Conservation (phyloP, 129 eudicot species). For the Tanacetum coccineum region DNA sequence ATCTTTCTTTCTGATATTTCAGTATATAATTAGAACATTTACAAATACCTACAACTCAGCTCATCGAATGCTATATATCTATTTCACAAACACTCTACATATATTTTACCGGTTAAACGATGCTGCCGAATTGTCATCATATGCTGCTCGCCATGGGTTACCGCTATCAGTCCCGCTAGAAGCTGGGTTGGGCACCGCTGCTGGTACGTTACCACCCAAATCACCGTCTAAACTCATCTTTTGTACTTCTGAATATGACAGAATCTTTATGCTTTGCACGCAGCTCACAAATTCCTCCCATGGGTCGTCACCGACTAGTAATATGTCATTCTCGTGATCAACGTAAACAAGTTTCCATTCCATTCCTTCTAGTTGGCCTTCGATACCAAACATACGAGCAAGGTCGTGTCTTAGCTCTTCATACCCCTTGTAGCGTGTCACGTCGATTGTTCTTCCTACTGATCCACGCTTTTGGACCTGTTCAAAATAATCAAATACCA, state of each 20-base stretch:
- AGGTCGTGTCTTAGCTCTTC: conserved; percentile 89
- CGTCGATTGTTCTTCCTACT: conserved; percentile 93
- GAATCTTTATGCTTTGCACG: conserved; percentile 95
- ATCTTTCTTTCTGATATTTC: conserved; percentile 6
- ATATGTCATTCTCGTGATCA: conserved; percentile 88
- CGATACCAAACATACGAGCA: conserved; percentile 91
- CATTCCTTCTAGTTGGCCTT: conserved; percentile 76
- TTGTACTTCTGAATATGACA: conserved; percentile 83
- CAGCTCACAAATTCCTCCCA: conserved; percentile 99
- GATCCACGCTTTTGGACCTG: conserved; percentile 98
- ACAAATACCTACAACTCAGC: too few species aligned
- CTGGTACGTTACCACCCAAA: conserved; percentile 47
- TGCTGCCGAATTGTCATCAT: conserved; percentile 72
- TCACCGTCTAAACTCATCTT: conserved; percentile 99
- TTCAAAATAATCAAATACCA: not conserved
- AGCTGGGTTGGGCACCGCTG: conserved; percentile 54
- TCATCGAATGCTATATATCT: not conserved
- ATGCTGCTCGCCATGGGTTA: conserved; percentile 79
- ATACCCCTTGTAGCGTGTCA: conserved; percentile 81
- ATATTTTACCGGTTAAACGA: conserved; percentile 69
- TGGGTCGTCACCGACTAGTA: conserved; percentile 94
- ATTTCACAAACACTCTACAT: not conserved
- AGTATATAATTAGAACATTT: conserved; percentile 13
- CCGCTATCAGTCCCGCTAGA: conserved; percentile 83
- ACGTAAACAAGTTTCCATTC: conserved; percentile 96